Conservation (phyloP, 257 asterid genomes). For the Ajuga chamaepitys region DNA sequence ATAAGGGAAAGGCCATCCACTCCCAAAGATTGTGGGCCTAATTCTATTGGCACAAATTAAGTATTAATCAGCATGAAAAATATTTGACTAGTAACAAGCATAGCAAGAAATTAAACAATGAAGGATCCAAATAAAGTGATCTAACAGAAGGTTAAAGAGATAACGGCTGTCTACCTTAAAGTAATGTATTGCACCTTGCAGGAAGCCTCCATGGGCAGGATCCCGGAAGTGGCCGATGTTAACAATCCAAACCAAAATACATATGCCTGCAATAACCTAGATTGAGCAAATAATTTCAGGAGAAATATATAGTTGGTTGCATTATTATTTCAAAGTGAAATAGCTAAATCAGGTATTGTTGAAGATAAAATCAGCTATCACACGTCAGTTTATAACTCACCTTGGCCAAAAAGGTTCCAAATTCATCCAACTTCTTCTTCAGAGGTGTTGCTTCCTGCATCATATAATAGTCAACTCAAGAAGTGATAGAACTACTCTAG, state of each 20-base stretch:
- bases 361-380: slow-evolving; percentile 12
- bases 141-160: not conserved
- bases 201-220: slow-evolving; percentile 95
- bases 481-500: no score
- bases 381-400: slow-evolving; percentile 29
- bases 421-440: slow-evolving; percentile 96
- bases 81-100: slow-evolving; percentile 1
- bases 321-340: slow-evolving; percentile 8
- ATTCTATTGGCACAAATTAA: not conserved
- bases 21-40: not conserved
- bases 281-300: slow-evolving; percentile 31
- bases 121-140: not conserved
- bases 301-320: not conserved
- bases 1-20: not conserved
- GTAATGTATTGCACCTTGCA: slow-evolving; percentile 94
- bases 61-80: not conserved
- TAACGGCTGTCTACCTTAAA: slow-evolving; percentile 59
- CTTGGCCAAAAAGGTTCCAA: slow-evolving; percentile 95
- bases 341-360: slow-evolving; percentile 1
- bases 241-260: slow-evolving; percentile 93
- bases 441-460: slow-evolving; percentile 92
- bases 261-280: slow-evolving; percentile 97
- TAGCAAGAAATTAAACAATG: not conserved
- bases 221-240: slow-evolving; percentile 97
- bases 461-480: slow-evolving; percentile 21